Percentiles rank a stretch among this genome's conserved stretches.
These are phyloP conservation scores for Metrosideros polymorpha DNA, from an alignment of 441 rosid species.

Conservation along the genomic window DNA sequence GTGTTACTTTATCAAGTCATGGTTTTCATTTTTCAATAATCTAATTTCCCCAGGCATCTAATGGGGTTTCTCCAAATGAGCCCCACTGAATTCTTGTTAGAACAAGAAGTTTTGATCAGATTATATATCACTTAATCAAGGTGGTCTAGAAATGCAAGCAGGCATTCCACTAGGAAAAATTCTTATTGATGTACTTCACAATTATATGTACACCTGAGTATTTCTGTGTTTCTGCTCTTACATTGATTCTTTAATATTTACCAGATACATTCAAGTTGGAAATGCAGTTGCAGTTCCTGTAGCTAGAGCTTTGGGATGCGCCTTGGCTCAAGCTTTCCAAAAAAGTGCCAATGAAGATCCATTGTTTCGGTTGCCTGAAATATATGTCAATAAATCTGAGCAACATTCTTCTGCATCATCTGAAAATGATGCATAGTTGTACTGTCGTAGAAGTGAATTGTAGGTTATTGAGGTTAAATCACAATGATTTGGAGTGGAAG, in stretches of 20 bases:
- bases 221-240: background rate
- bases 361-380: conserved; percentile 19
- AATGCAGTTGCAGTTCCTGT: conserved; percentile 77
- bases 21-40: too few species aligned
- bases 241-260: background rate
- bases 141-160: background rate
- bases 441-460: background rate
- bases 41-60: background rate
- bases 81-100: background rate
- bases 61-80: background rate
- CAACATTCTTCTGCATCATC: conserved; percentile 14
- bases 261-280: conserved; percentile 67
- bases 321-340: conserved; percentile 35
- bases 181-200: background rate
- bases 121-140: background rate
- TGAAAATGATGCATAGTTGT: conserved; percentile 11
- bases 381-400: conserved; percentile 13
- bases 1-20: background rate
- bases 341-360: conserved; percentile 20
- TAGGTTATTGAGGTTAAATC: background rate
- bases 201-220: background rate
- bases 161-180: background rate
- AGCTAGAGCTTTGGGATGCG: conserved; percentile 53
- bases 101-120: background rate
- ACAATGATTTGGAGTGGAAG: background rate